Percentiles rank a stretch among this genome's conserved stretches.
These are phyloP conservation scores for Cantharellus anzutake DNA, from an alignment of 768 basidiomycete genomes.

Conservation along the genomic window DNA sequence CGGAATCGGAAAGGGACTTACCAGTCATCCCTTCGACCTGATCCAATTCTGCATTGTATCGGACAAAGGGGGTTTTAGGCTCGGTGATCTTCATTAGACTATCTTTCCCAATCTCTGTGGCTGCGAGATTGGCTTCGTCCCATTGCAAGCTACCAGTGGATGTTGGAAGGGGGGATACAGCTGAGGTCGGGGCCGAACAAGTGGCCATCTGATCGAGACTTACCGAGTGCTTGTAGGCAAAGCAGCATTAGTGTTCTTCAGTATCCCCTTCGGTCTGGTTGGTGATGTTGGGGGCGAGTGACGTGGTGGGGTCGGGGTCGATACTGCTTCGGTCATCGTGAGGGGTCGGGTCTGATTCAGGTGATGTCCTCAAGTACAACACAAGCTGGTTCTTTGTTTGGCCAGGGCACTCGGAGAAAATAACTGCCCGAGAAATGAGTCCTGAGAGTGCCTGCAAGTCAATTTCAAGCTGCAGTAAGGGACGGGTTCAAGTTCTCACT, in stretches of 20 bases:
- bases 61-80: conserved; percentile 91
- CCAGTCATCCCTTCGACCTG: conserved; percentile 51
- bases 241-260: conserved; percentile 53
- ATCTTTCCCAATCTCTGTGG: conserved; percentile 88
- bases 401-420: too few species aligned
- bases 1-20: conserved; percentile 16
- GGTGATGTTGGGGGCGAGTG: conserved; percentile 5
- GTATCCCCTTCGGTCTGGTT: conserved; percentile 62
- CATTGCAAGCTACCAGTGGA: conserved; percentile 46
- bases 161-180: not conserved
- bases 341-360: too few species aligned
- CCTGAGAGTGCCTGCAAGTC: too few species aligned
- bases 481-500: too few species aligned
- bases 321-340: not conserved
- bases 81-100: conserved; percentile 98
- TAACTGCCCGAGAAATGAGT: too few species aligned
- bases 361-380: too few species aligned
- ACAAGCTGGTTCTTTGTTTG: too few species aligned
- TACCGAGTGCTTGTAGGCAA: not conserved
- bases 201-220: not conserved
- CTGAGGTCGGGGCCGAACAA: not conserved
- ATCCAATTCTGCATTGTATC: conserved; percentile 78
- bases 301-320: not conserved
- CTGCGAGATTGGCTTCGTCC: conserved; percentile 86
- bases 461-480: too few species aligned